Base-by-base conservation (phyloP, 768 basidiomycete genomes). In the Amanita rubescens region DNA sequence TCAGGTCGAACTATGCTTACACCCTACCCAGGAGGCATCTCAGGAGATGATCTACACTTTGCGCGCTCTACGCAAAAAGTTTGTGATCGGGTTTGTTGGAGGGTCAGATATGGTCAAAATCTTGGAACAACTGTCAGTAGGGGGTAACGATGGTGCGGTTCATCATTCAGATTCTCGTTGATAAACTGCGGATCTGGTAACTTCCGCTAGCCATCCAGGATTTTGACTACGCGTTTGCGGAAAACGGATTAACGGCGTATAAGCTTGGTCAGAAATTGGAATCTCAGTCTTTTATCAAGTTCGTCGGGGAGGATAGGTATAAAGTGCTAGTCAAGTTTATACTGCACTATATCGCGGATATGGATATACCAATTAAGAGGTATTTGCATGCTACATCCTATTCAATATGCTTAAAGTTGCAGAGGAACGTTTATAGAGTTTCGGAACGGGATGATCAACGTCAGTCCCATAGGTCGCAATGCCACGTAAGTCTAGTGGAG, bases 391-490 rank as follows among this genome's bases (percentile, higher is more conserved):
- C 44, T 46, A 37, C 24, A 34, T 53, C 15, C 12, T 45, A 10
- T 34, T 35, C 9, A 30, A 35, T 9, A 25, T 20, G 3, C 25
- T 38, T 9, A 51, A n/a, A n/a, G n/a, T n/a, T n/a, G 22, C 41
- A 32, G 30, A 44, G 14, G 54, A 75, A n/a, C n/a, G n/a, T n/a
- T n/a, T n/a, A n/a, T n/a, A n/a, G n/a, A n/a, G n/a, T n/a, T n/a
- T n/a, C n/a, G 96, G 43, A 91, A 85, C 54, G 95, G 96, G 9
- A 99, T 99, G 96, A 76, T 97, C 66, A 99, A 99, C 62, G 85
- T 99, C 58, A 94, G 88, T 60, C 96, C 96, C 1, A 83, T 99
- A 41, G 96, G 96, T 6, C 82, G 96, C 57, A 97, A 97, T 64
- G 94, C 94, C 47, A 87, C 84, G 94, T 96, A 66, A 56, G 85